A percentile compares a stretch with the other conserved stretches of the same genome.
Conservation (phyloP, 495 filamentous ascomycete species). For the Aspergillus funiculosus region DNA sequence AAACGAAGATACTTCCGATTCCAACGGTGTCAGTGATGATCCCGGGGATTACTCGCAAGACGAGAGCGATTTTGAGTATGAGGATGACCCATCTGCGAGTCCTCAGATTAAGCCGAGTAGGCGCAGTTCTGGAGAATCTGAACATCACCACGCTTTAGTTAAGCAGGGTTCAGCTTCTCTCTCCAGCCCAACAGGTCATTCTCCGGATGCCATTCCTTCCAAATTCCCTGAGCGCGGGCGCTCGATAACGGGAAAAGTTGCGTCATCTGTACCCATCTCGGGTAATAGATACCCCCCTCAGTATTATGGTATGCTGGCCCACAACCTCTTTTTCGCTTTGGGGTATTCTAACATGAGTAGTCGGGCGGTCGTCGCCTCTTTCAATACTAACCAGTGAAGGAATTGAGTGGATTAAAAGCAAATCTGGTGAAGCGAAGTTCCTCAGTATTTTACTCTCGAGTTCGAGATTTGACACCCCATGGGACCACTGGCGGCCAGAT, state of each 20-base stretch:
- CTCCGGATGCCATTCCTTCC: not conserved
- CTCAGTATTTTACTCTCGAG: constrained; percentile 73
- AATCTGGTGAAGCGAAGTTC: constrained; percentile 84
- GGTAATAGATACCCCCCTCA: constrained; percentile 83
- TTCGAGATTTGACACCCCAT: constrained; percentile 71
- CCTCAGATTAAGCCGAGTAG: not conserved
- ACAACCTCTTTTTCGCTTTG: not conserved
- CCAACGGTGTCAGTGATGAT: constrained; percentile 54
- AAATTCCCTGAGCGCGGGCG: constrained; percentile 13
- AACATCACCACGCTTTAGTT: not conserved
- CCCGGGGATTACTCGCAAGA: constrained; percentile 31
- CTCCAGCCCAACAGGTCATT: not conserved
- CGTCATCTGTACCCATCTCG: constrained; percentile 43
- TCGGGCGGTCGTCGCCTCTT: constrained; percentile 81
- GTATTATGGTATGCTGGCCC: constrained; percentile 67
- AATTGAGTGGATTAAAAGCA: constrained; percentile 95
- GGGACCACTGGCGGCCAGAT: constrained; percentile 87
- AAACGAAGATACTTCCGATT: constrained; percentile 64
- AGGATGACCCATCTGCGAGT: not conserved
- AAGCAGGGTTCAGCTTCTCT: not conserved
- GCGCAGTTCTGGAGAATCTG: constrained; percentile 7
- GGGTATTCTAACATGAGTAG: constrained; percentile 12
- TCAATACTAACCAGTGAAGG: constrained; percentile 93
- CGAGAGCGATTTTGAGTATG: constrained; percentile 57
- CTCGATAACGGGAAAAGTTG: constrained; percentile 35